Evolutionary conservation across 495 filamentous ascomycete genomes (phyloP), one percentile per base, ranked within the genome.

Genomic region (Aspergillus hancockii): DNA sequence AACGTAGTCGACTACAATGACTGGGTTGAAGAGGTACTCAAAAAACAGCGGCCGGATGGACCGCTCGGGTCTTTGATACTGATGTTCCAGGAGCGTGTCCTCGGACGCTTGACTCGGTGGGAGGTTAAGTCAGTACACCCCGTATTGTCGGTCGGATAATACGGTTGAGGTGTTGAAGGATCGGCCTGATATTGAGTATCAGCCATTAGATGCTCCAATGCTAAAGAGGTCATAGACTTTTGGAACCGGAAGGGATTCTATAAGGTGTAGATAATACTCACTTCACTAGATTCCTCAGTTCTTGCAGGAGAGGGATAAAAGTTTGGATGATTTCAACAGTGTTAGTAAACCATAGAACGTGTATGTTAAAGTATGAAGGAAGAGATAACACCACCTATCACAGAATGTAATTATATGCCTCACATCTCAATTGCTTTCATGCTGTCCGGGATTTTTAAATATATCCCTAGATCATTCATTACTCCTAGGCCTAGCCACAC

Each of bases 41-140:
- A 4, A 0, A 2, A 43, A 8, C 58, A 36, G 43, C 58, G 41
- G 1, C 49, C 10, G 1, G 53, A 58, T 4, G 59, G 47, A 0
- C 50, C 58, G 3, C 21, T 66, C 40, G 18, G 25, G 22, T 34
- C 64, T 2, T 13, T 66, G 45, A 22, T 63, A n/a, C 64, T 61
- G 0, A 43, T 63, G 47, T 41, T 66, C 1, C 50, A 34, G 31
- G 64, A 63, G 38, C 46, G 23, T 12, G 51, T 66, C 7, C 25
- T 56, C 13, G 52, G 49, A 0, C 38, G 21, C 1, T 19, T 58
- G 25, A 66, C 60, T 0, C 57, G 63, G 2, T 53, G 52, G 23
- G 19, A 56, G 23, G 52, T 46, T 2, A n/a, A 57, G 60, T 23
- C 40, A 56, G 21, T 49, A 59, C 41, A 45, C 54, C 1, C 54